phyloP scores from a whole-genome alignment of 371 early-diverging fungal species.

The Ordospora pajunii region DNA sequence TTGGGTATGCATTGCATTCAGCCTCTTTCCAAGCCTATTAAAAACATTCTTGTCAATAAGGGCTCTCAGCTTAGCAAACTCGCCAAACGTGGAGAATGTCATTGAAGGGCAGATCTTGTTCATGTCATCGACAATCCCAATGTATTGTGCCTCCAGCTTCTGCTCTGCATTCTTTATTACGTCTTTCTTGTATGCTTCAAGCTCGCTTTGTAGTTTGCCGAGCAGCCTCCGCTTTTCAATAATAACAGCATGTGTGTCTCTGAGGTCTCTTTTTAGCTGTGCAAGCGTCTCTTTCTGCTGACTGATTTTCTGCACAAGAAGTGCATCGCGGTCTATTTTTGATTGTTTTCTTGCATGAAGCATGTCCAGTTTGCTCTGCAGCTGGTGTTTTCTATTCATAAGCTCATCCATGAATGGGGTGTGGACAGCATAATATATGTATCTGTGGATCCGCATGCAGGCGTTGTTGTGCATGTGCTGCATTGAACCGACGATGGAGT shows the following conservation, averaged over 20 bases:
- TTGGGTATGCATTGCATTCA: conserved; percentile 15
- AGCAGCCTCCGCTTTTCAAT: conserved; percentile 30
- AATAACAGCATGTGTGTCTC: background rate
- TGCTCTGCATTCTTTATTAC: background rate
- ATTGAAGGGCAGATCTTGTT: background rate
- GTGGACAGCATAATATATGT: too few relatives aligned
- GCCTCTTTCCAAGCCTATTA: conserved; percentile 28
- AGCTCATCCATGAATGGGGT: conserved; percentile 17
- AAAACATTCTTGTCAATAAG: conserved; percentile 27
- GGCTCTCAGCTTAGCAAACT: conserved; percentile 9
- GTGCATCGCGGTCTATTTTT: conserved; percentile 7
- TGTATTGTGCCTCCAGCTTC: background rate
- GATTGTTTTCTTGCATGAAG: conserved; percentile 30
- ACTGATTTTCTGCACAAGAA: background rate
- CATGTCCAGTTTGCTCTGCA: conserved; percentile 18
- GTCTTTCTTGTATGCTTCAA: conserved; percentile 24
- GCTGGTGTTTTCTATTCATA: conserved; percentile 27
- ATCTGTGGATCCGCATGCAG: too few relatives aligned
- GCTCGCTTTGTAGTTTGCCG: conserved; percentile 14
- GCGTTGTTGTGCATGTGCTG: too few relatives aligned
- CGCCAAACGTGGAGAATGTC: background rate
- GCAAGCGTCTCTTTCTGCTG: conserved; percentile 11
- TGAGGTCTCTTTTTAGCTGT: conserved; percentile 5
- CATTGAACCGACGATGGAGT: too few relatives aligned
- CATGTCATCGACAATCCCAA: background rate